Evolutionary conservation across 1,284 basidiomycete genomes (phyloP), one percentile per base, ranked within the genome.

Genomic region (Paramarasmius palmivorus): DNA sequence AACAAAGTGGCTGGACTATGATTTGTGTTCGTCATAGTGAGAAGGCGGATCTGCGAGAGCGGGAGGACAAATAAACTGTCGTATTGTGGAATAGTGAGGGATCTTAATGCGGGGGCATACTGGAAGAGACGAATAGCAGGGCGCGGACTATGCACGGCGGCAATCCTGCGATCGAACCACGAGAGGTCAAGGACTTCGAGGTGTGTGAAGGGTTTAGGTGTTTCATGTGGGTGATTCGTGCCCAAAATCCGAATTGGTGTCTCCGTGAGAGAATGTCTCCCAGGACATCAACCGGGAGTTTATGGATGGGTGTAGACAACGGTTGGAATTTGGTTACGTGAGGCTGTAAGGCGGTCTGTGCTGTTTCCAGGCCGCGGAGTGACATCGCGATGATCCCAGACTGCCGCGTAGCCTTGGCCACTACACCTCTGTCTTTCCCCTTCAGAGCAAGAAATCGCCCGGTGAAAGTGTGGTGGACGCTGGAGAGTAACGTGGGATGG

Each of bases 231-330:
- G 19, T 41, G 19, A 20, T 41, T 9, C 8, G 4, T 20, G 19
- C 5, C 40, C 39, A 5, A 17, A 19, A 17, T 40, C 22, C 5
- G 39, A 40, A 5, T 19, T 10, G 17, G 39, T 17, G n/a, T n/a
- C n/a, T 4, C 32, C 4, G 25, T 9, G 23, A 17, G 10, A 46
- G 32, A 32, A 46, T 46, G 25, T 29, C 14, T 4, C 44, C 44
- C 14, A 46, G 25, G 19, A 46, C 15, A 22, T 46, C 44, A 12
- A 46, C 44, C 9, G 44, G 44, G 44, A 46, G 44, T 46, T 46
- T 46, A 12, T 26, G 44, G 32, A 46, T 46, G 44, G 44, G 44
- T 4, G 44, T 7, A 29, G 32, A 32, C 15, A 46, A 32, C 9
- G 44, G 32, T n/a, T 26, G 9, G 2, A n/a, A 46, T n/a, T 46